Evolutionary conservation across 495 filamentous ascomycete species (phyloP).

Genomic region (Neurospora discreta): DNA sequence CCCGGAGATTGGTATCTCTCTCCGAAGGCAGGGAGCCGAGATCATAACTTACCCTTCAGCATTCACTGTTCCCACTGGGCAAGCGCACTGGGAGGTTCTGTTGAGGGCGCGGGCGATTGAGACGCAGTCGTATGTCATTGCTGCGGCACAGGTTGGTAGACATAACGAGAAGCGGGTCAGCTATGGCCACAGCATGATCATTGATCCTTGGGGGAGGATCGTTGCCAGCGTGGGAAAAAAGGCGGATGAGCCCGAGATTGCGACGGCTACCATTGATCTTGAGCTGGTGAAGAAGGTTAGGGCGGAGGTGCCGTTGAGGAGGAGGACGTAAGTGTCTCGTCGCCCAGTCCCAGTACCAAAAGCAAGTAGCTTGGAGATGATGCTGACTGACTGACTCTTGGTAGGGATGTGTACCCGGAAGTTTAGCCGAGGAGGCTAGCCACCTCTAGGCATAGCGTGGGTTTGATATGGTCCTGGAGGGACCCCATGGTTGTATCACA

Average conservation of each 20-base stretch:
- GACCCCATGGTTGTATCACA: background rate
- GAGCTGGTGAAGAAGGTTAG: conserved; percentile 36
- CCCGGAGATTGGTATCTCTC: conserved; percentile 61
- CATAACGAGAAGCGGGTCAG: conserved; percentile 73
- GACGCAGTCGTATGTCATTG: conserved; percentile 77
- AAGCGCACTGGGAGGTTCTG: conserved; percentile 74
- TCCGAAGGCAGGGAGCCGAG: conserved; percentile 43
- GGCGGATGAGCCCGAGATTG: conserved; percentile 31
- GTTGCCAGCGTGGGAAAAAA: conserved; percentile 49
- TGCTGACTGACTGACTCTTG: background rate
- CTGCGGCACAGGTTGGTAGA: conserved; percentile 62
- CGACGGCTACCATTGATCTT: conserved; percentile 36
- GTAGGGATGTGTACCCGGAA: conserved; percentile 51
- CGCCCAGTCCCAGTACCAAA: background rate
- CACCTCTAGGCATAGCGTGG: background rate
- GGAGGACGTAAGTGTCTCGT: conserved; percentile 33
- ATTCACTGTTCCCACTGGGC: conserved; percentile 80
- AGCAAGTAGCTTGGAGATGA: background rate
- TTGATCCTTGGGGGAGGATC: conserved; percentile 80
- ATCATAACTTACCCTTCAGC: conserved; percentile 82
- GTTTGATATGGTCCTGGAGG: background rate
- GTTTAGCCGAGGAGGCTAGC: conserved; percentile 21
- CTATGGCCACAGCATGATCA: conserved; percentile 82
- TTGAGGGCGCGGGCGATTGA: conserved; percentile 80
- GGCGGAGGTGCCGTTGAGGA: conserved; percentile 51